Conservation (phyloP, 257 asterid genomes). For the Solanum sitiens region DNA sequence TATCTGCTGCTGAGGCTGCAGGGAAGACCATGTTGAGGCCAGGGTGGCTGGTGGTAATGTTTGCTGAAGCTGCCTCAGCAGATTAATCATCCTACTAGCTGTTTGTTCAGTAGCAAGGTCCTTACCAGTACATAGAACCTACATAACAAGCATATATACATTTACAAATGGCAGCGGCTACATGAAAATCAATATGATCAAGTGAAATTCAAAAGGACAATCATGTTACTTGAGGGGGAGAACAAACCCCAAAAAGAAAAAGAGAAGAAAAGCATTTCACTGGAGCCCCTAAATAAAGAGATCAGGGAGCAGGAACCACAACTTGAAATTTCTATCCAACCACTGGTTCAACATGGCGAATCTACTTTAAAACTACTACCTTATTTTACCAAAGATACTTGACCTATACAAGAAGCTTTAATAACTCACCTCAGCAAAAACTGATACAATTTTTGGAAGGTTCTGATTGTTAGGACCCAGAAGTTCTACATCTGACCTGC, state of each 20-base stretch:
- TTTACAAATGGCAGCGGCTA: not conserved
- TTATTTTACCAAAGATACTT: not conserved
- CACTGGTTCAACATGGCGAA: not conserved
- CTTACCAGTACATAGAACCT: conserved; percentile 84
- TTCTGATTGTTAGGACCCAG: conserved; percentile 92
- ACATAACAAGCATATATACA: not conserved
- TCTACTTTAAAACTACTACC: not conserved
- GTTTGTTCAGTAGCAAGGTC: conserved; percentile 90
- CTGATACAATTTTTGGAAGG: conserved; percentile 87
- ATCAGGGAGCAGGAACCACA: not conserved
- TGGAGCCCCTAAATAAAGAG: not conserved
- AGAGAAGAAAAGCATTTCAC: not conserved
- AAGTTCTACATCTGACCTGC: conserved; percentile 76
- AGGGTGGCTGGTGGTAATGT: conserved; percentile 76
- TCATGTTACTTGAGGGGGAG: not conserved
- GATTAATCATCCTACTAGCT: conserved; percentile 61
- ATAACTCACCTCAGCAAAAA: conserved; percentile 88
- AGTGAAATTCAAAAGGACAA: not conserved
- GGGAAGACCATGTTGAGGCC: conserved; percentile 81
- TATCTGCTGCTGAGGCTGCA: conserved; percentile 90
- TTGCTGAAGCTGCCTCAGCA: conserved; percentile 84
- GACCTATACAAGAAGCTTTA: not conserved
- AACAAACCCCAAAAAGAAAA: not conserved
- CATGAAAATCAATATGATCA: not conserved
- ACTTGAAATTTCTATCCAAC: not conserved